These are phyloP conservation scores for Boeremia exigua DNA, from an alignment of 2,329 filamentous ascomycete species.

Conservation along the genomic window DNA sequence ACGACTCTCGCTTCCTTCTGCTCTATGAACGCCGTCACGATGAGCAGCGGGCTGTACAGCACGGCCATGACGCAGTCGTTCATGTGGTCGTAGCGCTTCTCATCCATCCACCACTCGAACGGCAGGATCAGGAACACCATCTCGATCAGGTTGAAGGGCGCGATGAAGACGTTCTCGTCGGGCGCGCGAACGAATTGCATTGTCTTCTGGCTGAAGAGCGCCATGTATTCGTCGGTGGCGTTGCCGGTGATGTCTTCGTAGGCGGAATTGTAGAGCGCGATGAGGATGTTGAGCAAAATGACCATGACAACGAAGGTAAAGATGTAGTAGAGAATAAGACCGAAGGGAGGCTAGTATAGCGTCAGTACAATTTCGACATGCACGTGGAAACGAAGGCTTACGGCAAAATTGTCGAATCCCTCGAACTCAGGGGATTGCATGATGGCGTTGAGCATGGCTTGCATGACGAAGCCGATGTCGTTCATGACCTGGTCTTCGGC, in stretches of 20 bases:
- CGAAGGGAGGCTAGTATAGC: conserved; percentile 72
- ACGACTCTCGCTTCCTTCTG: conserved; percentile 62
- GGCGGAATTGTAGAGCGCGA: conserved; percentile 94
- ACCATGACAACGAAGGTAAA: conserved; percentile 99
- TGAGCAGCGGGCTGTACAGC: conserved; percentile 82
- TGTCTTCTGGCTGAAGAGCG: conserved; percentile 90
- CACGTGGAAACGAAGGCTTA: conserved; percentile 23
- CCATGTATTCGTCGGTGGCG: conserved; percentile 93
- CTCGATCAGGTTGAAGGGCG: conserved; percentile 93
- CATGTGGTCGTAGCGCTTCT: conserved; percentile 73
- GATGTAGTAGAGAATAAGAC: conserved; percentile 93
- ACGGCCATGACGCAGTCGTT: conserved; percentile 89
- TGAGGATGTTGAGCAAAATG: conserved; percentile 91
- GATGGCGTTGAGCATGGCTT: conserved; percentile 86
- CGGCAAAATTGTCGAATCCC: conserved; percentile 85
- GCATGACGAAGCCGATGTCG: conserved; percentile 74
- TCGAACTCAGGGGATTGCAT: conserved; percentile 91
- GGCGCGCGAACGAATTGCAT: conserved; percentile 96
- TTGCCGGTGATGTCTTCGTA: conserved; percentile 95
- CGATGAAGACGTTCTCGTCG: conserved; percentile 97
- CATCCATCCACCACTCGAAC: conserved; percentile 95
- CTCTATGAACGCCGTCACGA: conserved; percentile 73
- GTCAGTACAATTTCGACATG: conserved; percentile 9
- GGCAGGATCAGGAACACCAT: conserved; percentile 78
- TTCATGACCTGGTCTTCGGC: conserved; percentile 70